A percentile compares a stretch with the other conserved stretches of the same genome.
Evolutionary conservation across 2,329 filamentous ascomycete genomes (phyloP).

Genomic region (Fusarium cyanostomum): DNA sequence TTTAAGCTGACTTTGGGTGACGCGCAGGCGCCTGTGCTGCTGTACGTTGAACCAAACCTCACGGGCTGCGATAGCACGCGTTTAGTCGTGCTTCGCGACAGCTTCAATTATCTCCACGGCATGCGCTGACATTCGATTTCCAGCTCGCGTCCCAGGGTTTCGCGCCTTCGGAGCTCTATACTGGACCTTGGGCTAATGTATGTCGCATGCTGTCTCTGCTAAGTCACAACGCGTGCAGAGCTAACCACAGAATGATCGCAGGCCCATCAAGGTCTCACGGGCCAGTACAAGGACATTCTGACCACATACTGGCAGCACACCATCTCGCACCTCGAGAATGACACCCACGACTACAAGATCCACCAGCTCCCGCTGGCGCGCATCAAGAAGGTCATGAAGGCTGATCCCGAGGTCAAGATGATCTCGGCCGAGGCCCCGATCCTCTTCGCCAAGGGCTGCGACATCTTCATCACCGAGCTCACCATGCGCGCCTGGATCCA

Average conservation of each 20-base stretch:
- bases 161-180: slow-evolving; percentile 92
- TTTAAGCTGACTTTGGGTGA: slow-evolving; percentile 5
- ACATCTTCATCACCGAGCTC: slow-evolving; percentile 98
- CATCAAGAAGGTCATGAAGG: slow-evolving; percentile 99
- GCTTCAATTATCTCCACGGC: not conserved
- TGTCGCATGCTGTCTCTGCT: slow-evolving; percentile 44
- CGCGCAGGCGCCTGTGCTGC: slow-evolving; percentile 58
- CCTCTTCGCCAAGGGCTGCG: slow-evolving; percentile 96
- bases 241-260: slow-evolving; percentile 47
- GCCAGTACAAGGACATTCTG: slow-evolving; percentile 94
- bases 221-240: not conserved
- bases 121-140: slow-evolving; percentile 20
- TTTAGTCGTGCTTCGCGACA: not conserved
- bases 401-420: slow-evolving; percentile 99
- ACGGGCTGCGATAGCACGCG: not conserved
- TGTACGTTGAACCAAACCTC: slow-evolving; percentile 44
- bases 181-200: slow-evolving; percentile 95
- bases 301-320: slow-evolving; percentile 99
- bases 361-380: slow-evolving; percentile 96
- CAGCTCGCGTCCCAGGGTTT: slow-evolving; percentile 88
- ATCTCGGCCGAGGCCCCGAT: slow-evolving; percentile 98
- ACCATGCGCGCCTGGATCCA: slow-evolving; percentile 99
- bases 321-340: slow-evolving; percentile 92
- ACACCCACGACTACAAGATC: slow-evolving; percentile 97
- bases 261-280: slow-evolving; percentile 95